Percentiles rank a stretch among this genome's conserved stretches.
phyloP scores from a whole-genome alignment of 441 rosid species.

The Mallotus japonicus region DNA sequence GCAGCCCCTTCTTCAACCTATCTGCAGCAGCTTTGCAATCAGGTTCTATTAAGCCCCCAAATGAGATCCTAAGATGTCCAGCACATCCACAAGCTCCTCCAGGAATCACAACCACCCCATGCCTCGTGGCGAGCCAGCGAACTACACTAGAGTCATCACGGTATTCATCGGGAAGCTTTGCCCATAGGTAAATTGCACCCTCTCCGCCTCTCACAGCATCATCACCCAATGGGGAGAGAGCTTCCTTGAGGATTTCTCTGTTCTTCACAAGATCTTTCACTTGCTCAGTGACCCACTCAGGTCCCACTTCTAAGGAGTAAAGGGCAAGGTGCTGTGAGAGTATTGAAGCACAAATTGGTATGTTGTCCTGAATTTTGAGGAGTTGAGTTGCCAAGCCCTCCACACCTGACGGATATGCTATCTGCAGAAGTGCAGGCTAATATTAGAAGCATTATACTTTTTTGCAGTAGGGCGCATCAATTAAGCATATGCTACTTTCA shows the following conservation, averaged over 20 bases:
- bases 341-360: constrained; percentile 89
- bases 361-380: constrained; percentile 90
- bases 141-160: constrained; percentile 59
- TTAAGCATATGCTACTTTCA: too few relatives aligned
- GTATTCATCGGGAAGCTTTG: constrained; percentile 65
- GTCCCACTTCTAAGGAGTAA: constrained; percentile 69
- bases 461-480: too few relatives aligned
- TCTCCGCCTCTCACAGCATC: constrained; percentile 88
- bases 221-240: constrained; percentile 79
- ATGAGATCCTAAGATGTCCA: constrained; percentile 73
- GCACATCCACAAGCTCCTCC: constrained; percentile 80
- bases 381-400: constrained; percentile 70
- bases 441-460: constrained; percentile 3
- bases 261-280: constrained; percentile 80
- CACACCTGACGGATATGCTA: constrained; percentile 82
- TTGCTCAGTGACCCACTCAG: constrained; percentile 68
- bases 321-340: constrained; percentile 84
- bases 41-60: constrained; percentile 74
- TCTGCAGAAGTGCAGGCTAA: constrained; percentile 41
- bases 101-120: constrained; percentile 81
- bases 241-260: constrained; percentile 64
- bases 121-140: constrained; percentile 80
- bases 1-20: constrained; percentile 69
- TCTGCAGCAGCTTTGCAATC: constrained; percentile 69
- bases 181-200: constrained; percentile 98